Evolutionary conservation across 2,329 filamentous ascomycete species (phyloP), one percentile per base, ranked within the genome.

Genomic region (Exophiala lecanii-corni): DNA sequence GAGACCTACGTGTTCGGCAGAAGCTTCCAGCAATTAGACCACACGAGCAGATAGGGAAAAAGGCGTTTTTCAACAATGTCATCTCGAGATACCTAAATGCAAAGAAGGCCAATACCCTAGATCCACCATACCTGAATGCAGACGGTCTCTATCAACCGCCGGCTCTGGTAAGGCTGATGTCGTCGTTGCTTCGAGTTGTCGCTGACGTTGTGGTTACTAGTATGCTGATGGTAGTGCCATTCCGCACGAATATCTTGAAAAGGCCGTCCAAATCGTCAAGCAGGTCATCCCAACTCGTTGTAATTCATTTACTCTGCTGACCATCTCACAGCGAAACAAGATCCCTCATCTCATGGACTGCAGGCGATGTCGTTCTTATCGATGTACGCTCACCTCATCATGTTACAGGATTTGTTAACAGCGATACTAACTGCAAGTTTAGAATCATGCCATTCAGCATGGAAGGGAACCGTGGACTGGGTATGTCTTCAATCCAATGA

Each of bases 381-480:
- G 37, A 40, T 9, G 25, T 40, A 18, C 17, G 37, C 16, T 13
- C n/a, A n/a, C 5, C 21, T 5, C 12, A 17, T 28, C 18, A 9
- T 26, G 7, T 34, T 28, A n/a, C 9, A 7, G 25, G 25, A 28
- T 7, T n/a, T 28, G n/a, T 5, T 13, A 5, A 13, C n/a, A 13
- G 17, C 5, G 17, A 7, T 13, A 35, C 16, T 35, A 33, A 9
- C 33, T 17, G 6, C 7, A 6, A 7, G 16, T 13, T 26, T 26
- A 35, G 33, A 35, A 35, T 19, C 33, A 35, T 35, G 33, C 33
- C 4, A 18, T 35, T 35, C 33, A 35, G 18, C 33, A 35, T 35
- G 33, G 33, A n/a, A 15, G 33, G 19, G 33, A 35, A n/a, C 33
- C 33, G 15, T 35, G 33, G 33, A 35, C 33, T 20, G 33, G 33